phyloP scores from a whole-genome alignment of 2,329 filamentous ascomycete genomes.

The Parastagonospora nodorum region DNA sequence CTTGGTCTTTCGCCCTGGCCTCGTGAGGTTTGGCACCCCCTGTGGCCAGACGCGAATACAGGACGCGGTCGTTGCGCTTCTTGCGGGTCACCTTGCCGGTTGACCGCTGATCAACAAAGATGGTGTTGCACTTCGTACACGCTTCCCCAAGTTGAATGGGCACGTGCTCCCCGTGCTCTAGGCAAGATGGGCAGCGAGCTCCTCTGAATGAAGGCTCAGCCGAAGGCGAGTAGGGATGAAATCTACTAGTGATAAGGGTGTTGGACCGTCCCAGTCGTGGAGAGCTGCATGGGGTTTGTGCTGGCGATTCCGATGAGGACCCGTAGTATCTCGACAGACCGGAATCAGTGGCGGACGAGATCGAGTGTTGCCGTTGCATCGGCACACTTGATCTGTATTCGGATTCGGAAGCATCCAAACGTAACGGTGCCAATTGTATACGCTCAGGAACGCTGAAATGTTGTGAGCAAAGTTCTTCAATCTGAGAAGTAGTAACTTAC shows the following conservation, averaged over 20 bases:
- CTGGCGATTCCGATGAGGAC: neutral
- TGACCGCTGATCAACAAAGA: neutral
- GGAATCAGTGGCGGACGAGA: conserved; percentile 1
- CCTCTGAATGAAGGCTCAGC: neutral
- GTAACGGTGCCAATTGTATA: neutral
- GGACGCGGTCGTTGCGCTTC: conserved; percentile 8
- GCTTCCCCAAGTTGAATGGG: neutral
- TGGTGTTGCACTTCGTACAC: neutral
- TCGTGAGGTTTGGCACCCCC: neutral
- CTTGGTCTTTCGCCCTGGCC: conserved; percentile 5
- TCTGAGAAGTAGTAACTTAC: neutral
- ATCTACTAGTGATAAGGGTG: neutral
- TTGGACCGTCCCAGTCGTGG: neutral
- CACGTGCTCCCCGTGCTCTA: neutral
- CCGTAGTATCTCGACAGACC: neutral
- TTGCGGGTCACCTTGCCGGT: conserved; percentile 2
- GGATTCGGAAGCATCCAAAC: neutral
- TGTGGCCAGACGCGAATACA: conserved; percentile 2
- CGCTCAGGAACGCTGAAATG: neutral
- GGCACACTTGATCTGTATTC: neutral
- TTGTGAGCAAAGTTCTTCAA: neutral
- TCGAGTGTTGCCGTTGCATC: conserved; percentile 5
- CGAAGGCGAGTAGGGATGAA: neutral
- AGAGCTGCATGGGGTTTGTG: neutral
- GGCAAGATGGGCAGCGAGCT: conserved; percentile 1